Conservation (phyloP, 148 eudicot genomes). For the Simmondsia chinensis region DNA sequence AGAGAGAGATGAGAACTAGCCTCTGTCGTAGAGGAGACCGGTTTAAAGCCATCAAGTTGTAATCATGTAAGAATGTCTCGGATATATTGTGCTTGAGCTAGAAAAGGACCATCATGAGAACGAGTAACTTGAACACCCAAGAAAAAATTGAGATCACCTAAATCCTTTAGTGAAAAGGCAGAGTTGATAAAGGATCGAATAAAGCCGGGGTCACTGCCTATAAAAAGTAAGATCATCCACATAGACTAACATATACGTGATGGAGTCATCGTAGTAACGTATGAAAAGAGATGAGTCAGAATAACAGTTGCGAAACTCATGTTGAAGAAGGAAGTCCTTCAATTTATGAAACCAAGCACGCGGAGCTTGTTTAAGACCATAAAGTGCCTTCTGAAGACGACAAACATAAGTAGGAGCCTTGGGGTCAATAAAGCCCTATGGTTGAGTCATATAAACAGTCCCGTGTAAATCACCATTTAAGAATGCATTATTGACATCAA, state of each 20-base stretch:
- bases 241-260: not conserved
- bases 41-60: not conserved
- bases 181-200: not conserved
- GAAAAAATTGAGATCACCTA: constrained; percentile 1
- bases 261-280: too few relatives aligned
- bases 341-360: constrained; percentile 1
- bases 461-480: constrained; percentile 4
- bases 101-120: not conserved
- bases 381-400: not conserved
- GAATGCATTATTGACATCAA: too few relatives aligned
- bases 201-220: too few relatives aligned
- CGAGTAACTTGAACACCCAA: not conserved
- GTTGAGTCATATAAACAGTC: constrained; percentile 4
- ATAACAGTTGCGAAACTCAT: not conserved
- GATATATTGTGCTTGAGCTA: not conserved
- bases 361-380: constrained; percentile 5
- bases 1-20: not conserved
- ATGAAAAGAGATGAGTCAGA: constrained; percentile 4
- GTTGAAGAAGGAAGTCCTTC: not conserved
- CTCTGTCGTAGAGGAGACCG: not conserved
- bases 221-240: not conserved
- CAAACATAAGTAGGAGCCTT: constrained; percentile 2
- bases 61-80: not conserved
- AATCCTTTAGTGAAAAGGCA: constrained; percentile 1
- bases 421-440: not conserved